Evolutionary conservation across 2,329 filamentous ascomycete genomes (phyloP), one percentile per base, ranked within the genome.

Genomic region (Ophiostoma ips): DNA sequence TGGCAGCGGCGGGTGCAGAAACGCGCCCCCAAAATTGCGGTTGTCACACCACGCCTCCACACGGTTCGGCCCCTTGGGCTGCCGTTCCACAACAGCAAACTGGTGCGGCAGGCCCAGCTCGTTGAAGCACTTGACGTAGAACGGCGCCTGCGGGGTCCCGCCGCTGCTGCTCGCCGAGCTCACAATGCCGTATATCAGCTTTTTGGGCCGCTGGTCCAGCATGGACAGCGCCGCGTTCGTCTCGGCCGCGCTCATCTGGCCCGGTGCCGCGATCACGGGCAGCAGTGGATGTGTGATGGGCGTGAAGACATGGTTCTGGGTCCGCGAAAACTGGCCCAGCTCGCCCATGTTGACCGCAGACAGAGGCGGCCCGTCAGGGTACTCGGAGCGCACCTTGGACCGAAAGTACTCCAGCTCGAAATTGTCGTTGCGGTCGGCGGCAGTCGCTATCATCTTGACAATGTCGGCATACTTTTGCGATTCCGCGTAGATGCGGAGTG

Each of bases 391-490:
- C 61, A 92, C 81, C 56, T 80, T 76, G 11, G 84, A 87, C 30
- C 87, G 81, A 66, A 94, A 94, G 64, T 89, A 89, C 64, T 94
- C 87, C 33, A 94, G 74, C 66, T 94, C 86, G 61, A 94, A 92
- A 64, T 94, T 92, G 58, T 89, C 86, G 60, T 88, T 86, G 61
- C 84, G 81, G 37, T 83, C 82, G 61, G 80, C 83, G 60, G 87
- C 85, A 60, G 89, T 82, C 31, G 83, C 81, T 59, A 92, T 92
- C 84, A 94, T 92, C 69, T 92, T 94, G 60, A 94, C 81, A 51
- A 94, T 86, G 62, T 94, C 86, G 44, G 84, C 83, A 57, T 88
- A 87, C 52, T 78, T 77, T 44, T 77, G 76, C 9, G 83, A 86
- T 56, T 81, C 75, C 52, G 77, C 70, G 58, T 89, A 94, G 4